Evolutionary conservation across 352 stramenopile genomes (phyloP).

Genomic region (Ophiocytium majus): DNA sequence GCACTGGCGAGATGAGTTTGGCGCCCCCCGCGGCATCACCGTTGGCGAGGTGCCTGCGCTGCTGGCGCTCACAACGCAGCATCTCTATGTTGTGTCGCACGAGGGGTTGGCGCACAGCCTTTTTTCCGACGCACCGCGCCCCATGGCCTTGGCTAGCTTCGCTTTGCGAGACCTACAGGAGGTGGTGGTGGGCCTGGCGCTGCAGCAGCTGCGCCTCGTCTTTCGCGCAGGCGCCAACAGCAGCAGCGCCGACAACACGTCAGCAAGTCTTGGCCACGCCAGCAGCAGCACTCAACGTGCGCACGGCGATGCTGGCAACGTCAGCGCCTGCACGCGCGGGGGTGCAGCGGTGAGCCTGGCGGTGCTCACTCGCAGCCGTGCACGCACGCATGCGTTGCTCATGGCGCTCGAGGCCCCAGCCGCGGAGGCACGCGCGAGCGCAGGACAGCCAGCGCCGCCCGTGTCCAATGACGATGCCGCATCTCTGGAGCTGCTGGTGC

Average conservation of each 20-base stretch:
- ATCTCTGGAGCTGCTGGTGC: neutral
- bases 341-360: neutral
- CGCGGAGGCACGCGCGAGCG: neutral
- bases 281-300: neutral
- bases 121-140: neutral
- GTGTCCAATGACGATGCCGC: slow-evolving; percentile 2
- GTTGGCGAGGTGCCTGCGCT: slow-evolving; percentile 9
- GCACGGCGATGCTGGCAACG: neutral
- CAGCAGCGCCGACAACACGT: too few relatives aligned
- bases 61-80: neutral
- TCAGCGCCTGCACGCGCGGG: neutral
- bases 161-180: neutral
- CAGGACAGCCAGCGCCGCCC: neutral
- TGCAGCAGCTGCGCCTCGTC: neutral
- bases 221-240: too few relatives aligned
- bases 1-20: neutral
- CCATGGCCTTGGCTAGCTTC: neutral
- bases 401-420: neutral
- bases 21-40: neutral
- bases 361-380: slow-evolving; percentile 2
- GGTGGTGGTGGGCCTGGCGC: neutral
- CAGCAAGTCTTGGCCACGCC: neutral
- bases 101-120: neutral
- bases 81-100: neutral
- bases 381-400: neutral